Evolutionary conservation across 2,329 filamentous ascomycete genomes (phyloP), one percentile per base, ranked within the genome.

Genomic region (Ambrosiella beaveri): DNA sequence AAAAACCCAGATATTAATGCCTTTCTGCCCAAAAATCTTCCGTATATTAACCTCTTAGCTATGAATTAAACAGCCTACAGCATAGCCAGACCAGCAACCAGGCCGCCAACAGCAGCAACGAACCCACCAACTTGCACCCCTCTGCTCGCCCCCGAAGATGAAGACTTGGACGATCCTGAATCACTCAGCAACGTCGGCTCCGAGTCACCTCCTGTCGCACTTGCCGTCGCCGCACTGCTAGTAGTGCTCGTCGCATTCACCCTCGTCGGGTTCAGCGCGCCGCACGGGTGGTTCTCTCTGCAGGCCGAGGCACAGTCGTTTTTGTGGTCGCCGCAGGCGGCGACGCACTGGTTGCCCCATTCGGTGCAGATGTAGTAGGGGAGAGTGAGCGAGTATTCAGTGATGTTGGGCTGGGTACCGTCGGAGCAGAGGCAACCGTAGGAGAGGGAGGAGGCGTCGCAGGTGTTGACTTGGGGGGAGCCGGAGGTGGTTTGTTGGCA

Each of bases 311-410:
- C 68, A 67, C 86, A 89, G n/a, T 65, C 62, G 64, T 75, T 75
- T 69, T 83, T 73, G 62, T 70, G 67, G 54, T 66, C 60, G 39
- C 70, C 72, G 70, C 85, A 89, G 59, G 62, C 69, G 1, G 63
- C 66, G 11, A 85, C 81, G 68, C 85, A 88, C 70, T 88, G 79
- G 67, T 73, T 80, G 64, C 80, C 83, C 76, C 78, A 88, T 70
- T 85, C 76, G 52, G 75, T 76, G 77, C 86, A 93, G 64, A 82
- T 76, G 71, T 82, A 87, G 76, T 81, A 91, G 39, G 87, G 86
- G 35, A 93, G 74, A 1, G 86, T 90, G 64, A 88, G 76, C 17
- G 82, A 84, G 76, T 85, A 93, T 70, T 90, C 77, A 65, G 83
- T 80, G 54, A 87, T 71, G 71, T 90, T 89, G 63, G 86, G 86